Evolutionary conservation across 2,329 filamentous ascomycete genomes (phyloP).

Genomic region (Diaporthe vexans): DNA sequence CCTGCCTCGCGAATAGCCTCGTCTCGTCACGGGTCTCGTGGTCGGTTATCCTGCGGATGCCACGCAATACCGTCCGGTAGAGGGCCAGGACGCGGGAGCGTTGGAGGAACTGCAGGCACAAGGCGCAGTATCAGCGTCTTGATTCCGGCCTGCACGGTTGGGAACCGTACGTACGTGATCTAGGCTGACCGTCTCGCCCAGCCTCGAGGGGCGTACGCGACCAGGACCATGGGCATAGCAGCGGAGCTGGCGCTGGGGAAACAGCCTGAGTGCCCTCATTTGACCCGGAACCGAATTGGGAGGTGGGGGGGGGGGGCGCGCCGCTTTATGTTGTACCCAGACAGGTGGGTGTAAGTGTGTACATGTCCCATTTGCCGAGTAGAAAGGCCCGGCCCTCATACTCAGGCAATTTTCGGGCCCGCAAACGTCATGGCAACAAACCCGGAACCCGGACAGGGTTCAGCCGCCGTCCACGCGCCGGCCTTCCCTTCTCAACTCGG

Average conservation of each 20-base stretch:
- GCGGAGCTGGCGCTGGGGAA: slow-evolving; percentile 48
- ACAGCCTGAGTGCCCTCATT: slow-evolving; percentile 44
- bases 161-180: slow-evolving; percentile 66
- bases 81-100: slow-evolving; percentile 67
- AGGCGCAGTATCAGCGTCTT: not conserved
- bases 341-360: not conserved
- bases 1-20: slow-evolving; percentile 67
- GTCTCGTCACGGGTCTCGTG: slow-evolving; percentile 67
- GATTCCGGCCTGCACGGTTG: not conserved
- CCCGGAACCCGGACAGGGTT: not conserved
- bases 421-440: not conserved
- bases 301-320: too few relatives aligned
- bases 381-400: too few relatives aligned
- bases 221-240: slow-evolving; percentile 54
- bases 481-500: not conserved
- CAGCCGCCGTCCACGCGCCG: not conserved
- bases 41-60: slow-evolving; percentile 66
- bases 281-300: not conserved
- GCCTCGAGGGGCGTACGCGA: slow-evolving; percentile 50
- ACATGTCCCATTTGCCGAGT: too few relatives aligned
- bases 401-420: not conserved
- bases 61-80: slow-evolving; percentile 71
- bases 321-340: not conserved
- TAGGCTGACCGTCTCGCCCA: slow-evolving; percentile 64
- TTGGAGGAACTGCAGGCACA: slow-evolving; percentile 67